Conservation (phyloP, 805 yeast species). For the Ogataea trehalophila region DNA sequence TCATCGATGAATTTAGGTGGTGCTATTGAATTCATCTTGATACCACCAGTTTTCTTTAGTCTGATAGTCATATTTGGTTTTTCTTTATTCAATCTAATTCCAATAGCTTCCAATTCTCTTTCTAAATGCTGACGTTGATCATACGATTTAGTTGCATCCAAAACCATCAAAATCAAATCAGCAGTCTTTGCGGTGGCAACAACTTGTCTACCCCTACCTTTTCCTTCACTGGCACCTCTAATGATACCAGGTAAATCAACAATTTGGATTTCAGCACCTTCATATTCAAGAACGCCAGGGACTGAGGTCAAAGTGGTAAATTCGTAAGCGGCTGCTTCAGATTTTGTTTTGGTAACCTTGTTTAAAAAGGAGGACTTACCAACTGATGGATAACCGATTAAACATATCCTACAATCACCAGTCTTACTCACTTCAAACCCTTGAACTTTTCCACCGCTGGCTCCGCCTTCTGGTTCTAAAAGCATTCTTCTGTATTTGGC, state of each 20-base stretch:
- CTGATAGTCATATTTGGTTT: slow-evolving; percentile 78
- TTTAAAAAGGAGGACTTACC: slow-evolving; percentile 91
- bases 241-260: slow-evolving; percentile 98
- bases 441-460: slow-evolving; percentile 55
- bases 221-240: slow-evolving; percentile 94
- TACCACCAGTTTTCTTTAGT: slow-evolving; percentile 85
- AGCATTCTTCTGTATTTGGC: slow-evolving; percentile 90
- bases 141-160: slow-evolving; percentile 92
- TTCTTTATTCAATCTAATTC: slow-evolving; percentile 78
- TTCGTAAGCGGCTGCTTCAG: slow-evolving; percentile 92
- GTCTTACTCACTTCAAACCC: slow-evolving; percentile 94
- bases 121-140: slow-evolving; percentile 87
- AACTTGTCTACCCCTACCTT: slow-evolving; percentile 96
- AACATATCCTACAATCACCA: slow-evolving; percentile 93
- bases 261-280: slow-evolving; percentile 95
- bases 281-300: slow-evolving; percentile 91
- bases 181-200: slow-evolving; percentile 95
- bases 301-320: slow-evolving; percentile 96
- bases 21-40: slow-evolving; percentile 71
- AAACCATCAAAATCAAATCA: slow-evolving; percentile 84
- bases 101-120: slow-evolving; percentile 87
- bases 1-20: slow-evolving; percentile 84
- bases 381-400: slow-evolving; percentile 96
- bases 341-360: slow-evolving; percentile 87
- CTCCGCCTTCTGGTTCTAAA: slow-evolving; percentile 81